Evolutionary conservation across 768 basidiomycete genomes (phyloP), one percentile per base, ranked within the genome.

Genomic region (Sarcomyxa edulis): DNA sequence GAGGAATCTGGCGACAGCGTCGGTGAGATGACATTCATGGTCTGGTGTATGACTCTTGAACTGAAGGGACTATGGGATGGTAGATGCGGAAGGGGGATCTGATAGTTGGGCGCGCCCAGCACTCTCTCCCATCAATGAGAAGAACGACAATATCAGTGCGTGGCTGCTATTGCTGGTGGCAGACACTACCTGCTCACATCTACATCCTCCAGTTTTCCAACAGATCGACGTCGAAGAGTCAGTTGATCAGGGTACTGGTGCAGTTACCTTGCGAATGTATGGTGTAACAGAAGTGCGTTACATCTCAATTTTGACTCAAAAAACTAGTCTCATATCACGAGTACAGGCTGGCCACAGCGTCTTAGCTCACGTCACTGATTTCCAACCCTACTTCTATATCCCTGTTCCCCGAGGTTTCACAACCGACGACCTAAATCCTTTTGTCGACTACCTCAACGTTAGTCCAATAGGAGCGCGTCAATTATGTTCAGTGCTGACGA

Each of bases 311-410:
- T 32, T 37, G 21, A 9, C 22, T 16, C 4, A 22, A 2, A 5
- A 18, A 7, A 20, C 26, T 36, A 32, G 22, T 30, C 30, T 39
- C 40, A 31, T 37, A 9, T 23, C 40, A 28, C 30, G 21, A 37
- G 11, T 16, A 12, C 42, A 94, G 87, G 71, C 66, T 2, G 95
- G 95, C 0, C 76, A 98, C 55, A 97, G 94, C 40, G 87, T 98
- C 2, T 71, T 97, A 11, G 84, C 82, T 3, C 77, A 84, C 45
- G 72, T 99, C 35, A 81, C 72, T 2, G 79, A 80, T 23, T 97
- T 96, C 55, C 60, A 79, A 34, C 95, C 96, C 0, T 98, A 99
- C 60, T 96, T 99, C 60, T 99, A 92, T 51, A 64, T 98, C 28
- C 71, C 89, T 3, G 76, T 83, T 21, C 96, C 96, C 22, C 76